Evolutionary conservation across 129 eudicot genomes (phyloP).

Genomic region (Chrysanthemum makinoi): DNA sequence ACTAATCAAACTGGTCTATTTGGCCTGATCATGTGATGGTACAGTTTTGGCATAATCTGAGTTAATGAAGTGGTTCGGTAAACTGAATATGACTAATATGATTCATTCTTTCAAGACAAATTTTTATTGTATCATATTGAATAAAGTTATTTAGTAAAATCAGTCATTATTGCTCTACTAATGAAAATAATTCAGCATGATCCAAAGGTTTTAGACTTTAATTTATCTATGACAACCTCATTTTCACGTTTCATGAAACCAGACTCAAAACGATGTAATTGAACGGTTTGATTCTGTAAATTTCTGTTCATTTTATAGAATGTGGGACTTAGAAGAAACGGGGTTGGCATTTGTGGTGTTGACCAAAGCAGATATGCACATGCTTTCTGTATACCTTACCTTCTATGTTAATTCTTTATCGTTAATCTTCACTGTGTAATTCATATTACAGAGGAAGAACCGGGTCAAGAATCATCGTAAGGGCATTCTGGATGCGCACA

Average conservation of each 20-base stretch:
- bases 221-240: not conserved
- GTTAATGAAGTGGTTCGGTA: not conserved
- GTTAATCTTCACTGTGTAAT: slow-evolving; percentile 1
- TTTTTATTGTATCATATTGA: not conserved
- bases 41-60: slow-evolving; percentile 2
- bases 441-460: slow-evolving; percentile 33
- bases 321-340: too few species aligned
- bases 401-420: not conserved
- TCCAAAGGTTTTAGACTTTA: not conserved
- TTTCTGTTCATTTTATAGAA: too few species aligned
- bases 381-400: too few species aligned
- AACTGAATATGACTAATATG: not conserved
- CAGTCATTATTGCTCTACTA: not conserved
- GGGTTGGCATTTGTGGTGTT: too few species aligned
- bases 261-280: too few species aligned
- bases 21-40: not conserved
- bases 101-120: not conserved
- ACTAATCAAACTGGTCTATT: not conserved
- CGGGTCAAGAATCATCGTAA: slow-evolving; percentile 21
- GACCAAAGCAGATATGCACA: too few species aligned
- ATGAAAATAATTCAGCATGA: not conserved
- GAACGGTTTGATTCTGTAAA: too few species aligned
- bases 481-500: not conserved
- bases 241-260: not conserved
- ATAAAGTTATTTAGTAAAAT: slow-evolving; percentile 4